Evolutionary conservation across 306 rosid genomes (phyloP).

Genomic region (Medicago truncatula): DNA sequence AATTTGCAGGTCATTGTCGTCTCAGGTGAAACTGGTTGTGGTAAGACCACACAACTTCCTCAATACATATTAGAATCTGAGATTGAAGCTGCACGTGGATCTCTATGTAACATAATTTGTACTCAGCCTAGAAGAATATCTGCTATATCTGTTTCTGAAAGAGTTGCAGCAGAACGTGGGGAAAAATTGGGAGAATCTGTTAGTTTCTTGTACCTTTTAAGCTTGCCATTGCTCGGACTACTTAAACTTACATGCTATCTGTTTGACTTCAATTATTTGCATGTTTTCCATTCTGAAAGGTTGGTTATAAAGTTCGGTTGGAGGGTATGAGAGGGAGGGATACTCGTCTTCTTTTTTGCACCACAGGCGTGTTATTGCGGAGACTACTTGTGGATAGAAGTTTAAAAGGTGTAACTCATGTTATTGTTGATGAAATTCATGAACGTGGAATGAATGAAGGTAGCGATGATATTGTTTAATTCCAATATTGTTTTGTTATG

Average conservation of each 20-base stretch:
- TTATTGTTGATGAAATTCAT: slow-evolving; percentile 96
- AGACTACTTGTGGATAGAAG: slow-evolving; percentile 86
- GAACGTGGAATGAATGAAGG: slow-evolving; percentile 99
- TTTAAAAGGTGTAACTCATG: slow-evolving; percentile 88
- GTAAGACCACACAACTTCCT: slow-evolving; percentile 98
- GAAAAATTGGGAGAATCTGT: slow-evolving; percentile 97
- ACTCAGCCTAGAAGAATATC: slow-evolving; percentile 99
- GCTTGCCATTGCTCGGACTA: slow-evolving; percentile 37
- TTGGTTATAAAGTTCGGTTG: slow-evolving; percentile 95
- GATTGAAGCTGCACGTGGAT: slow-evolving; percentile 80
- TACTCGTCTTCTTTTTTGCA: slow-evolving; percentile 93
- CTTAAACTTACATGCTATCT: slow-evolving; percentile 26
- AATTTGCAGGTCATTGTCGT: slow-evolving; percentile 72
- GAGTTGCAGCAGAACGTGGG: slow-evolving; percentile 96
- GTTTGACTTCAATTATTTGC: slow-evolving; percentile 28
- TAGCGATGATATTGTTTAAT: slow-evolving; percentile 39
- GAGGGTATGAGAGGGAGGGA: slow-evolving; percentile 97
- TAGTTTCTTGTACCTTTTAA: slow-evolving; percentile 53
- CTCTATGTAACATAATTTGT: slow-evolving; percentile 83
- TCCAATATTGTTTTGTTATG: slow-evolving; percentile 37
- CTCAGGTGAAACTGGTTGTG: slow-evolving; percentile 99
- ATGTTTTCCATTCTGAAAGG: slow-evolving; percentile 54
- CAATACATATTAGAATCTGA: slow-evolving; percentile 94
- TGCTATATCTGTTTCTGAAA: slow-evolving; percentile 98
- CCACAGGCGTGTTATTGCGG: slow-evolving; percentile 95